Base-by-base conservation (phyloP, 2,329 filamentous ascomycete species). In the Verticillium alfalfae region DNA sequence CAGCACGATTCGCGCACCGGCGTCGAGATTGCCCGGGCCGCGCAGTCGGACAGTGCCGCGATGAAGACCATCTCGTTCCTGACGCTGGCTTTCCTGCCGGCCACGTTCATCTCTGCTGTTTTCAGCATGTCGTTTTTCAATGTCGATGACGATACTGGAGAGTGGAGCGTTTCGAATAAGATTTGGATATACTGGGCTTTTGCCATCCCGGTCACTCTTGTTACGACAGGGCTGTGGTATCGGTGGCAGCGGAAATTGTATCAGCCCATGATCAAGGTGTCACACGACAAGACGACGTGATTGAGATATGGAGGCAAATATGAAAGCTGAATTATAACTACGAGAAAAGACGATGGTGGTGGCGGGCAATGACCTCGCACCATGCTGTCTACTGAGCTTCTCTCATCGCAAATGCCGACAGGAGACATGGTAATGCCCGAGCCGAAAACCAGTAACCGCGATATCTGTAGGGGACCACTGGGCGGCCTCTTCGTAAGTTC, bases 31-130 rank as follows among this genome's bases (percentile, higher is more conserved):
- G 74, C 75, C 0, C 70, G 69, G 10, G 75, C 76, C 0, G 72
- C 78, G 0, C 73, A 76, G n/a, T 63, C 63, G 0, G 83, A 85
- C 59, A 82, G 80, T 63, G 72, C 77, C 0, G 76, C 80, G 1
- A 84, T 84, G 80, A 81, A 79, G 67, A 80, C 78, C 0, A 73
- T 85, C 55, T 77, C 81, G 0, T 73, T 82, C 16, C 69, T 83
- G 0, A 82, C 81, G 0, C 66, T 83, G 7, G 68, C 72, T 0
- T 85, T 85, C 45, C 67, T 85, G 0, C 83, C 83, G 0, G 75
- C 79, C 0, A 84, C 82, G 0, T 84, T 84, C 63, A 73, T 84
- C 16, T 81, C 70, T 0, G 73, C 78, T 5, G 70, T 84, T 4
- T 81, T 81, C 56, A 79, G 78, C 66, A 81, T 75, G 65, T 76